These are phyloP conservation scores for Chalaropsis thielavioides DNA, from an alignment of 2,329 filamentous ascomycete species.

Conservation along the genomic window DNA sequence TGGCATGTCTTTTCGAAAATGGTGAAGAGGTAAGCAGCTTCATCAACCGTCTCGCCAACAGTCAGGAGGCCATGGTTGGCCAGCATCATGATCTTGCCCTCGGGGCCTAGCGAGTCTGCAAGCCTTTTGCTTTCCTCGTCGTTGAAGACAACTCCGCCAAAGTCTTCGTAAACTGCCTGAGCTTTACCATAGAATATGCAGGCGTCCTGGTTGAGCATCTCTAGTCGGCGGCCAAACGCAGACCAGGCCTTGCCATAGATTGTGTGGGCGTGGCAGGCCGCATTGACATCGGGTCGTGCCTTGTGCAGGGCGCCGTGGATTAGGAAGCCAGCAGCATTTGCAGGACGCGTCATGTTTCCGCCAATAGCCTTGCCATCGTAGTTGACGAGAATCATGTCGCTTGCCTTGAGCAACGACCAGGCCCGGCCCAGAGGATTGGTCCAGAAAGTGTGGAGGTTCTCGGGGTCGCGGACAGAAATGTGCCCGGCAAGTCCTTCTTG, in stretches of 20 bases:
- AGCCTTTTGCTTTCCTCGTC: slow-evolving; percentile 48
- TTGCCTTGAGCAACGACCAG: slow-evolving; percentile 49
- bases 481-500: slow-evolving; percentile 34
- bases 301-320: slow-evolving; percentile 54
- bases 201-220: slow-evolving; percentile 55
- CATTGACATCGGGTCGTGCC: slow-evolving; percentile 46
- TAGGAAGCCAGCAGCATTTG: slow-evolving; percentile 53
- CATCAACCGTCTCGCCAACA: slow-evolving; percentile 53
- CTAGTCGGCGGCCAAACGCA: slow-evolving; percentile 44
- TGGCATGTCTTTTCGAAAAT: slow-evolving; percentile 53
- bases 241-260: slow-evolving; percentile 51
- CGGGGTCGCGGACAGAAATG: slow-evolving; percentile 30
- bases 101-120: slow-evolving; percentile 42
- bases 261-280: slow-evolving; percentile 52
- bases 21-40: slow-evolving; percentile 55
- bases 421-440: slow-evolving; percentile 48
- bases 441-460: slow-evolving; percentile 27
- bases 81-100: slow-evolving; percentile 46
- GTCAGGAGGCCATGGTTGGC: slow-evolving; percentile 58
- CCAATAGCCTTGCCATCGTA: slow-evolving; percentile 43
- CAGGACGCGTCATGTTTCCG: slow-evolving; percentile 39
- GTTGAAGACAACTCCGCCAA: slow-evolving; percentile 37
- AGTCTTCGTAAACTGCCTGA: slow-evolving; percentile 47
- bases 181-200: slow-evolving; percentile 44
- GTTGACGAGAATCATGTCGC: slow-evolving; percentile 53